Percentiles rank a stretch among this genome's conserved stretches.
phyloP scores from a whole-genome alignment of 306 rosid species.

The Vigna hirtella region DNA sequence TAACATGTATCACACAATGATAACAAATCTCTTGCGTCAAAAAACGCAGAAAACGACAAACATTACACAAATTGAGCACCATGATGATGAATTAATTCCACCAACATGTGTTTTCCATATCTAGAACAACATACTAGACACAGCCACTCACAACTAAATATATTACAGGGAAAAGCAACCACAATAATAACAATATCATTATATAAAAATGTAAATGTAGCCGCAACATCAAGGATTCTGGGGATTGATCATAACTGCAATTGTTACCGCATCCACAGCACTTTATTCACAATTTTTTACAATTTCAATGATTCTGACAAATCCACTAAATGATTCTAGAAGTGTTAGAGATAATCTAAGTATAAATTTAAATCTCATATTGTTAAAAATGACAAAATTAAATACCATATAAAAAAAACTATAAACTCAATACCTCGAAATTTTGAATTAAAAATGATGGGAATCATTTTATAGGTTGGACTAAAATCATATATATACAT shows the following conservation, averaged over 20 bases:
- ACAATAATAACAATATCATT: neutral
- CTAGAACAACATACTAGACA: neutral
- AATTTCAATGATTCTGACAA: neutral
- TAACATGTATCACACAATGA: constrained; percentile 5
- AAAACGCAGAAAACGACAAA: neutral
- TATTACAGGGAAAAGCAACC: too few species aligned
- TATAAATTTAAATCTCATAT: too few species aligned
- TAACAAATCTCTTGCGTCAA: neutral
- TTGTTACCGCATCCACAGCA: neutral
- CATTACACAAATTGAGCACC: neutral
- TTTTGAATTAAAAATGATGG: too few species aligned
- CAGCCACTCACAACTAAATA: neutral
- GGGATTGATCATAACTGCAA: neutral
- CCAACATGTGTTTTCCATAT: neutral
- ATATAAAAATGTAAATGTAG: neutral
- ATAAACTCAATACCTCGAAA: too few species aligned
- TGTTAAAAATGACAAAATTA: too few species aligned
- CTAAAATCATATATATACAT: too few species aligned
- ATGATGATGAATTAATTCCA: constrained; percentile 21
- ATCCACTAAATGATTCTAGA: too few species aligned
- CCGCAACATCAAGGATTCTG: neutral
- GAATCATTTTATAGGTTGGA: too few species aligned
- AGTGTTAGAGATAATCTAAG: too few species aligned
- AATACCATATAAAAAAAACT: too few species aligned
- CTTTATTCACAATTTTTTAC: neutral